These are phyloP conservation scores for Cladosporium oxysporum DNA, from an alignment of 2,329 filamentous ascomycete genomes.

Conservation along the genomic window DNA sequence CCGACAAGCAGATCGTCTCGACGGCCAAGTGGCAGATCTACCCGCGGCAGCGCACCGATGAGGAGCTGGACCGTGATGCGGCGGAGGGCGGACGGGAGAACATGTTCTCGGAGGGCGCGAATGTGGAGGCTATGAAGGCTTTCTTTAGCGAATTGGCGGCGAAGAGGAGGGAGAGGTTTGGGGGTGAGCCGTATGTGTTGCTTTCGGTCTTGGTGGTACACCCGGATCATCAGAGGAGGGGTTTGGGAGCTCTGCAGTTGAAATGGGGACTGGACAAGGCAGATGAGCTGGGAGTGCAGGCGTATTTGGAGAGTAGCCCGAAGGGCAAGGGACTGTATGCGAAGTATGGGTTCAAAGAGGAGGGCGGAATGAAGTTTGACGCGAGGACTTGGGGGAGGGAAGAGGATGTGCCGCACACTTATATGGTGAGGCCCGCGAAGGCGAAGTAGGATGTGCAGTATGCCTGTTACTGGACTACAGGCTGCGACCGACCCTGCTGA, in stretches of 20 bases:
- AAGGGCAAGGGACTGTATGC: slow-evolving; percentile 44
- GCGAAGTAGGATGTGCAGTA: no score
- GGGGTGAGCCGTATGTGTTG: slow-evolving; percentile 30
- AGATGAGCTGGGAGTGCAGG: slow-evolving; percentile 40
- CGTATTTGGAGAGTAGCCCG: slow-evolving; percentile 45
- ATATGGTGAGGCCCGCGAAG: slow-evolving; percentile 31
- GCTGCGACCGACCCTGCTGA: background rate
- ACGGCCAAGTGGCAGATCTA: slow-evolving; percentile 37
- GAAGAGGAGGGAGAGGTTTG: slow-evolving; percentile 30
- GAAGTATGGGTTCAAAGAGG: slow-evolving; percentile 38
- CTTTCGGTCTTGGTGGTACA: slow-evolving; percentile 39
- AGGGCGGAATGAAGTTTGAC: slow-evolving; percentile 33
- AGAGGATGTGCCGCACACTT: slow-evolving; percentile 30
- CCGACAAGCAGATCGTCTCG: slow-evolving; percentile 31
- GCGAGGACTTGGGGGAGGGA: slow-evolving; percentile 30
- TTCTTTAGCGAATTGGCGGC: slow-evolving; percentile 26
- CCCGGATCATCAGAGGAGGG: slow-evolving; percentile 43
- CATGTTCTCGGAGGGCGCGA: slow-evolving; percentile 23
- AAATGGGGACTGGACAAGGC: slow-evolving; percentile 44
- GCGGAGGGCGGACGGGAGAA: slow-evolving; percentile 24
- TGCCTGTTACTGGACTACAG: no score
- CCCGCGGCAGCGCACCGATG: slow-evolving; percentile 28
- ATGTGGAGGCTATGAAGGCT: slow-evolving; percentile 25
- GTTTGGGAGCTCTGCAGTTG: slow-evolving; percentile 42
- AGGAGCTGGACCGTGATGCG: slow-evolving; percentile 30